A percentile compares a stretch with the other conserved stretches of the same genome.
These are phyloP conservation scores for Cucumis cinereus DNA, from an alignment of 306 rosid species.

Conservation along the genomic window DNA sequence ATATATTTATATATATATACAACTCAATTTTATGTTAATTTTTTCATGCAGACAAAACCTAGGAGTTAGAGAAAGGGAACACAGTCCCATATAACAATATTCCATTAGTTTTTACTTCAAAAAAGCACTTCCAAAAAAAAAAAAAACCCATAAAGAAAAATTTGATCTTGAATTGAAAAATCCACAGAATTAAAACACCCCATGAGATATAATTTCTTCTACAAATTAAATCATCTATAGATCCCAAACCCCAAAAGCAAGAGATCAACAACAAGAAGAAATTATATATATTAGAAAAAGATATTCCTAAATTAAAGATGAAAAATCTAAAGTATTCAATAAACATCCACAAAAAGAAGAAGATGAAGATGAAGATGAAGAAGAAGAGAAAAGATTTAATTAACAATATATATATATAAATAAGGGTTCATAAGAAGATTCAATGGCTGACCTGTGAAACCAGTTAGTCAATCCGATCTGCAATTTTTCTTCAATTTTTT, in stretches of 20 bases:
- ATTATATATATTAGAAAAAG: neutral
- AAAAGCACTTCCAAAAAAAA: neutral
- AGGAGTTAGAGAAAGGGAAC: constrained; percentile 1
- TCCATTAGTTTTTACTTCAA: neutral
- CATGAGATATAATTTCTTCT: neutral
- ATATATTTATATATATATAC: neutral
- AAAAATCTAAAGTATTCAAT: neutral
- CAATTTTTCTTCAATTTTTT: neutral
- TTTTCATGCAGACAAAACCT: constrained; percentile 5
- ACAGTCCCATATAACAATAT: neutral
- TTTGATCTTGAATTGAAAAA: neutral
- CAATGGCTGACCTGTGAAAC: constrained; percentile 2
- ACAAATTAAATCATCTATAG: neutral
- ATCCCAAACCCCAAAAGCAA: neutral
- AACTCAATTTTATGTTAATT: neutral
- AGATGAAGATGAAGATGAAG: neutral
- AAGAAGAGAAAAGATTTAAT: neutral
- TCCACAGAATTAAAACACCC: neutral
- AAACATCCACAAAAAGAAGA: neutral
- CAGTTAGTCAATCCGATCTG: neutral
- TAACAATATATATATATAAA: neutral
- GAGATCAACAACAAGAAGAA: neutral
- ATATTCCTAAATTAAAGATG: neutral
- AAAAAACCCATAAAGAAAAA: neutral
- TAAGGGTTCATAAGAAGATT: neutral